Evolutionary conservation across 2,329 filamentous ascomycete genomes (phyloP), one percentile per base, ranked within the genome.

Genomic region (Alternaria sp.): DNA sequence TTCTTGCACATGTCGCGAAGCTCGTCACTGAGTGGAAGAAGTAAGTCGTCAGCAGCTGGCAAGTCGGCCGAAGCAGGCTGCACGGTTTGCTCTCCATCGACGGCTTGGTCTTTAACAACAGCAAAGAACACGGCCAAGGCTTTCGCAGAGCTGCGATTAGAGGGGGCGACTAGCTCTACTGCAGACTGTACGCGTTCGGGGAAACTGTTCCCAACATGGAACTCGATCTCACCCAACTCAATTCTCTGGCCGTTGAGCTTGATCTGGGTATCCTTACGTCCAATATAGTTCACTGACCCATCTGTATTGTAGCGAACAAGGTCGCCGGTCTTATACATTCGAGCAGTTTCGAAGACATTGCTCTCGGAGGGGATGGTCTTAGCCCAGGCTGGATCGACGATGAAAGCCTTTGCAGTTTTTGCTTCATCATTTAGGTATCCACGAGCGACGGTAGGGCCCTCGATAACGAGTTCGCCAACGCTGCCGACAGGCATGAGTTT

Each of bases 361-460:
- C 48, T 62, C 1, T 46, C 36, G 11, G 54, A 26, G 28, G 60
- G 24, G 6, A 63, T 54, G 4, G 23, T 51, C 6, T 46, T 39
- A 61, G 66, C 29, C 74, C 74, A 60, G 61, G 67, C 34, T 65
- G 66, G 60, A 64, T 74, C 63, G 66, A 67, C 60, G 69, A 74
- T 44, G 59, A 73, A 63, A 62, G 73, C 64, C 65, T 74, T 51
- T 55, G 61, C 28, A 51, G 72, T 57, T 70, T 72, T 64, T 55
- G 68, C 46, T 31, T 67, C 60, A 34, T 70, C 58, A 8, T 67
- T 69, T 9, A 72, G 46, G 36, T 73, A 73, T 5, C 67, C 67
- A 24, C 70, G 67, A 14, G 73, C 76, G 4, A 79, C 68, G 36
- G 72, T 83, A 1, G 82, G 82, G 0, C 85, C 85, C 59, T 87